These are phyloP conservation scores for Adiantum capillusveneris DNA, from an alignment of 75 land plant species.

Conservation along the genomic window DNA sequence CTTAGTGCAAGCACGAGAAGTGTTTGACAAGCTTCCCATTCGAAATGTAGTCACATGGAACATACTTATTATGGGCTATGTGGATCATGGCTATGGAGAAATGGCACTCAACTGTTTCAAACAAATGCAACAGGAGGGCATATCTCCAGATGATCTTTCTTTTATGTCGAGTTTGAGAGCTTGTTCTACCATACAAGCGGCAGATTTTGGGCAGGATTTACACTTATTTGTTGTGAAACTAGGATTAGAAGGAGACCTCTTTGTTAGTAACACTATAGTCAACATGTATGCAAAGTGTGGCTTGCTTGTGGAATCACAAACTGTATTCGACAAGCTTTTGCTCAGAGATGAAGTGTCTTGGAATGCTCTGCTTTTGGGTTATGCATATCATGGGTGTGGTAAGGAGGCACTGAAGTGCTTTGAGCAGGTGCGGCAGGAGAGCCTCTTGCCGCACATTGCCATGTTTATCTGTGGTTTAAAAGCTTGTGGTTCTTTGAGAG, in stretches of 20 bases:
- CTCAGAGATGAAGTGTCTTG: conserved; percentile 26
- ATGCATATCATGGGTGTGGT: conserved; percentile 27
- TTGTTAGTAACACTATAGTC: conserved; percentile 22
- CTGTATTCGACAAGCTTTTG: conserved; percentile 23
- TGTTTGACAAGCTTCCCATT: conserved; percentile 13
- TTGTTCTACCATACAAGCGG: conserved; percentile 18
- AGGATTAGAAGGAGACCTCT: conserved; percentile 17
- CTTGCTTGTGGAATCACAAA: conserved; percentile 14
- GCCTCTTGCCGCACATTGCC: not conserved
- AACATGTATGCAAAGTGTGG: conserved; percentile 54
- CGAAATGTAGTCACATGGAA: conserved; percentile 26
- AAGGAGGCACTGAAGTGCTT: conserved; percentile 27
- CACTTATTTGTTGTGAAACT: conserved; percentile 20
- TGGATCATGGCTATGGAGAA: conserved; percentile 14
- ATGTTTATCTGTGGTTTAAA: not conserved
- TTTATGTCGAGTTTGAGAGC: conserved; percentile 27
- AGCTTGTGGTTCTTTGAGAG: not conserved
- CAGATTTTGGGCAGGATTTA: conserved; percentile 22
- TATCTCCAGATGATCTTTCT: conserved; percentile 20
- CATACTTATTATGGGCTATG: conserved; percentile 37
- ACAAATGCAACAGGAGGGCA: conserved; percentile 9
- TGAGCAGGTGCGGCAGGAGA: conserved; percentile 11
- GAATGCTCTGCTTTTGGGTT: conserved; percentile 37
- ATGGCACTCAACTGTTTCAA: conserved; percentile 24
- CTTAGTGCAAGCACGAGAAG: conserved; percentile 12